Evolutionary conservation across 495 filamentous ascomycete genomes (phyloP), one percentile per base, ranked within the genome.

Genomic region (Barbatosphaeria neglecta): DNA sequence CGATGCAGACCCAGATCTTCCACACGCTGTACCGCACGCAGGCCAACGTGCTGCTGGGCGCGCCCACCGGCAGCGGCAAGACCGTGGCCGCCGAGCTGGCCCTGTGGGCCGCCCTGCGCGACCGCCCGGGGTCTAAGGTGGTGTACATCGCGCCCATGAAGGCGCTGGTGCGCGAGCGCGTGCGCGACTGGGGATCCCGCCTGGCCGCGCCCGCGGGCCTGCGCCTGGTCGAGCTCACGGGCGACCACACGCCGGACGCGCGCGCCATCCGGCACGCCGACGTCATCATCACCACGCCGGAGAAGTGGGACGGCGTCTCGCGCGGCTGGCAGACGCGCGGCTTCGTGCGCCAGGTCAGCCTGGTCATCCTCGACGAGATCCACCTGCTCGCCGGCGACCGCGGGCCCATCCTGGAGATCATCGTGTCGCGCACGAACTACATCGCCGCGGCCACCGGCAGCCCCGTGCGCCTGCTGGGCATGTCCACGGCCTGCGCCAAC

Each of bases 81-180:
- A 99, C 92, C 2, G 81, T 99, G 24, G 92, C 92, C 13, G 86
- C 84, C 24, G 92, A 99, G 58, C 60, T 99, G 44, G 93, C 93
- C n/a, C 97, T 99, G 93, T 99, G 92, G 92, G 95, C 88, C 90
- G 89, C 93, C 6, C 97, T 99, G 65, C 82, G 90, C 10, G 90
- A 97, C 60, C 86, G 83, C 35, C 93, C 93, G 1, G 88, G 90
- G 2, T 95, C 87, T 3, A 99, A 99, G 66, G 90, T 99, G 2
- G 90, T 99, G 20, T 99, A 99, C 56, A 97, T 99, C 54, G 92
- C 92, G 3, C 92, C 92, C 0, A 99, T 99, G 92, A 99, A 99
- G 59, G 92, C 92, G 2, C 80, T 99, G 27, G 92, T 99, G 40
- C 84, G 92, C 9, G 92, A 99, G 61, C 83, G 92, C 59, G 92